These are phyloP conservation scores for Prunus mume DNA, from an alignment of 306 rosid genomes.

Conservation along the genomic window DNA sequence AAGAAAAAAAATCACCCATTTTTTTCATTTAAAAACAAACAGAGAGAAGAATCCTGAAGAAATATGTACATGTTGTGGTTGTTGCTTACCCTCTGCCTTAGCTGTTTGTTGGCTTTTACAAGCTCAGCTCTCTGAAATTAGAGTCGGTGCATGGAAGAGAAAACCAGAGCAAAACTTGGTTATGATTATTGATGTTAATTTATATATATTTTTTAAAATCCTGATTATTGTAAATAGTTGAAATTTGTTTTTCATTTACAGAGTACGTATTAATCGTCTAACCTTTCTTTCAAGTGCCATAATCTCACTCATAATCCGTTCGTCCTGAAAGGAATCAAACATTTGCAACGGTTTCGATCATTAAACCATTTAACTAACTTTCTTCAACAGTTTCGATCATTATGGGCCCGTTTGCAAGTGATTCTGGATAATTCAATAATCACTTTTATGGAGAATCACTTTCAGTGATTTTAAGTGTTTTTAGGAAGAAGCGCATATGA, in stretches of 20 bases:
- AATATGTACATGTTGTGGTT: neutral
- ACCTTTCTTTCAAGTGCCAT: constrained; percentile 29
- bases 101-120: constrained; percentile 21
- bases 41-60: neutral
- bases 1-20: neutral
- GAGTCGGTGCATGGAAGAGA: neutral
- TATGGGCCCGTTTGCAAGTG: no score
- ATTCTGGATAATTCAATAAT: no score
- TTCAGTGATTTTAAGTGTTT: no score
- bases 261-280: neutral
- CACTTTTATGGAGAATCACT: no score
- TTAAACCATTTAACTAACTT: no score
- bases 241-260: neutral
- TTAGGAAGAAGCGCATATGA: no score
- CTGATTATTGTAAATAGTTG: neutral
- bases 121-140: constrained; percentile 18
- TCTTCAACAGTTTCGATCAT: no score
- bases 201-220: no score
- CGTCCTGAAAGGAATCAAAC: constrained; percentile 12
- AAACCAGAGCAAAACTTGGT: neutral
- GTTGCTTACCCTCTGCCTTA: constrained; percentile 20
- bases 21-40: neutral
- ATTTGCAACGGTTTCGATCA: neutral
- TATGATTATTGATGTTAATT: neutral
- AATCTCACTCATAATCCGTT: constrained; percentile 22